phyloP scores from a whole-genome alignment of 805 yeast species.

The Lipomyces yamanashiensis region DNA sequence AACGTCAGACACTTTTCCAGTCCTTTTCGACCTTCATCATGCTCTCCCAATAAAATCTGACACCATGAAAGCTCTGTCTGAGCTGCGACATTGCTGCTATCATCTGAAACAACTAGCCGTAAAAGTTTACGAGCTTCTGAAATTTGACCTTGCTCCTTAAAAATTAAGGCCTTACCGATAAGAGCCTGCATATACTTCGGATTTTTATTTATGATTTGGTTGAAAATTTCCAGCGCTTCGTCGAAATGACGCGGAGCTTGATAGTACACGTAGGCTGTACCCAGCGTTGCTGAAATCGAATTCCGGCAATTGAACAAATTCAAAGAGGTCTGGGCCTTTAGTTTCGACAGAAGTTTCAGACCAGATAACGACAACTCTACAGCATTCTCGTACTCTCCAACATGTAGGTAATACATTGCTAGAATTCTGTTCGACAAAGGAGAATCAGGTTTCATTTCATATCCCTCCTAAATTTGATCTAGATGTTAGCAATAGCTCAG shows the following conservation, averaged over 20 bases:
- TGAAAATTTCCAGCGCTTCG: slow-evolving; percentile 73
- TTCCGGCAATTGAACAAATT: slow-evolving; percentile 6
- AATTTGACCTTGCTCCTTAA: slow-evolving; percentile 66
- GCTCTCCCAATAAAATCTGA: slow-evolving; percentile 58
- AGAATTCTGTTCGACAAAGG: slow-evolving; percentile 69
- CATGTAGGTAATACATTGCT: slow-evolving; percentile 61
- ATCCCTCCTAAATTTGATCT: slow-evolving; percentile 49
- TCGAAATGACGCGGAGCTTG: slow-evolving; percentile 89
- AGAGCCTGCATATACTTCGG: slow-evolving; percentile 62
- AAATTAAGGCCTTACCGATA: slow-evolving; percentile 81
- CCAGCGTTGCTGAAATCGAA: slow-evolving; percentile 51
- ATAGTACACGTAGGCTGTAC: slow-evolving; percentile 75
- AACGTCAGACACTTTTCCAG: slow-evolving; percentile 53
- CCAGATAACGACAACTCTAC: slow-evolving; percentile 65
- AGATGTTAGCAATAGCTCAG: neutral
- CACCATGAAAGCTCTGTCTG: slow-evolving; percentile 81
- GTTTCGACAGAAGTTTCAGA: slow-evolving; percentile 49
- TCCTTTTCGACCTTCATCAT: slow-evolving; percentile 56
- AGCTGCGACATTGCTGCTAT: slow-evolving; percentile 64
- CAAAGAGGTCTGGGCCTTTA: slow-evolving; percentile 10
- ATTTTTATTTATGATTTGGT: slow-evolving; percentile 56
- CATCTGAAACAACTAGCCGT: slow-evolving; percentile 52
- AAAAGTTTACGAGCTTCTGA: slow-evolving; percentile 60
- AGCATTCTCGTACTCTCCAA: slow-evolving; percentile 67
- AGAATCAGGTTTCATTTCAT: slow-evolving; percentile 48